Evolutionary conservation across 495 filamentous ascomycete species (phyloP), one percentile per base, ranked within the genome.

Genomic region (Podospora bellae-mahoneyi): DNA sequence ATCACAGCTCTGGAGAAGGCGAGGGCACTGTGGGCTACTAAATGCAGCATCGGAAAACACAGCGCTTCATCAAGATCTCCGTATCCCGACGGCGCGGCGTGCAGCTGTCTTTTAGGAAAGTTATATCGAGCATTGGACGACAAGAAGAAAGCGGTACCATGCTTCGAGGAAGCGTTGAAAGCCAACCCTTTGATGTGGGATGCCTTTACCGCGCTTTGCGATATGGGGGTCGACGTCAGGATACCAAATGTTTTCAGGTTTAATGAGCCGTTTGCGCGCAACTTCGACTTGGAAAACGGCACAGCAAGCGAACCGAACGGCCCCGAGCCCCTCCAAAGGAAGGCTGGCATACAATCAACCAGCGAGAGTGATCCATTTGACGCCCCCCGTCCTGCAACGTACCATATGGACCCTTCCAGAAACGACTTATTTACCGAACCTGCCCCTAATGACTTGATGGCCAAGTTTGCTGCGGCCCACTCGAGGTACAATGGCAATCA

Each of bases 101-200:
- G 91, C 15, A 83, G 86, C 62, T 94, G 90, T 69, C 78, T 99
- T 57, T 85, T 94, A 16, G 95, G 92, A 3, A 97, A 96, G 80
- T 82, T 99, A 39, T 96, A 91, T 81, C 85, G 90, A 39, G 91
- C 86, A 18, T 87, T 94, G 73, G 88, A 90, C 62, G 91, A 97
- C 76, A 83, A 88, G 68, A 88, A 89, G 70, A 93, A 91, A 73
- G 92, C 96, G 34, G 85, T 93, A 13, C 85, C 91, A 61, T 91
- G 86, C 74, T 98, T 93, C 76, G 91, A 94, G 66, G 91, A 93
- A 66, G 89, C 95, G 7, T 81, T 98, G 62, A 96, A 93, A 77
- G 75, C 89, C 53, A 98, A 97, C 74, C 94, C 95, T 0, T 96
- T 98, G 79, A 94, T 96, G 87, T 98, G 96, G 95, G 95, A 99